A percentile compares a stretch with the other conserved stretches of the same genome.
Evolutionary conservation across 176 grass and related monocot species (phyloP).

Genomic region (Cenchrus fungigraminus): DNA sequence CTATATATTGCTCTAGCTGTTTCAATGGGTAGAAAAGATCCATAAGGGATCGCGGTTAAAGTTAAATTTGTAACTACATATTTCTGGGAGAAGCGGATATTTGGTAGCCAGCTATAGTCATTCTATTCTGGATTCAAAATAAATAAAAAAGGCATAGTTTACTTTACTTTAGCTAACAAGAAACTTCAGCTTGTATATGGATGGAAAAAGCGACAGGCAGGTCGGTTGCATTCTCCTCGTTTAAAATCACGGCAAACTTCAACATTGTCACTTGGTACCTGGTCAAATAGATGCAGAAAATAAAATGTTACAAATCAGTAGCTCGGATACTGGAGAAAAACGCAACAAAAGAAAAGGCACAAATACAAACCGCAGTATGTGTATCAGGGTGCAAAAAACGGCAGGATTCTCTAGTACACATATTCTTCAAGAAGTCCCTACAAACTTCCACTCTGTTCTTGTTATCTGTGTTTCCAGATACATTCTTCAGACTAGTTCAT

Average conservation of each 20-base stretch:
- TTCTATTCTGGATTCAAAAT: constrained; percentile 8
- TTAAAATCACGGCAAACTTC: constrained; percentile 77
- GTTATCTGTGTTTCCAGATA: constrained; percentile 41
- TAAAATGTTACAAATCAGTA: constrained; percentile 11
- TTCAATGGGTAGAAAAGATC: constrained; percentile 32
- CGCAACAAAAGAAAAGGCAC: background rate
- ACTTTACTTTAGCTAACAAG: constrained; percentile 62
- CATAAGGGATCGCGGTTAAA: constrained; percentile 26
- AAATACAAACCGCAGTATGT: constrained; percentile 48
- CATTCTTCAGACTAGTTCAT: background rate
- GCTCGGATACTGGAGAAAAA: constrained; percentile 3
- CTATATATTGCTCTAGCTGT: background rate
- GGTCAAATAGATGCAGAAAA: constrained; percentile 26
- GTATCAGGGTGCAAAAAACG: constrained; percentile 59
- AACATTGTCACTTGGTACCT: constrained; percentile 54
- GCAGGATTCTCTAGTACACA: constrained; percentile 66
- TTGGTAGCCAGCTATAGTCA: constrained; percentile 16
- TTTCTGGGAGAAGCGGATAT: background rate
- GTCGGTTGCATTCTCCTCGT: constrained; percentile 60
- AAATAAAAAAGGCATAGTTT: constrained; percentile 19
- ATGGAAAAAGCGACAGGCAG: constrained; percentile 70
- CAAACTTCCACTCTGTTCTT: constrained; percentile 47
- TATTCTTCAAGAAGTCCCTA: constrained; percentile 79
- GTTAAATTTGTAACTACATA: constrained; percentile 1
- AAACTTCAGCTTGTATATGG: constrained; percentile 52